phyloP scores from a whole-genome alignment of 495 filamentous ascomycete species.

The Xylaria flabelliformis region DNA sequence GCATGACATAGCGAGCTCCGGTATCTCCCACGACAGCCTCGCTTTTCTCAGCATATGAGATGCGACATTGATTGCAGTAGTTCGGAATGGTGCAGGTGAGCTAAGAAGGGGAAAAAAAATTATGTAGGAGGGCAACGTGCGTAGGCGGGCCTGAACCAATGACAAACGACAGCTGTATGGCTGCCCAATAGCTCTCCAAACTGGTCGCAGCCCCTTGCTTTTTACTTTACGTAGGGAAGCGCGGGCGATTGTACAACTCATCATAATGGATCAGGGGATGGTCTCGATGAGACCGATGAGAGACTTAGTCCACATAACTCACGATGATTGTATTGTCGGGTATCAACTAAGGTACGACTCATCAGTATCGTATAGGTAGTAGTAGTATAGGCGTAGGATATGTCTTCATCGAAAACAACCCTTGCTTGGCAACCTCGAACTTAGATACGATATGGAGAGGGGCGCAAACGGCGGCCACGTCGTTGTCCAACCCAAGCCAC shows the following conservation, averaged over 20 bases:
- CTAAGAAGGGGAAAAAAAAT: no score
- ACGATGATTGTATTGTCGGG: background rate
- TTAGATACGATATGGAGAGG: background rate
- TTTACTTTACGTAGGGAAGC: background rate
- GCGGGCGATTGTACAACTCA: conserved; percentile 21
- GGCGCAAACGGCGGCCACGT: conserved; percentile 19
- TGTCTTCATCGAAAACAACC: conserved; percentile 1
- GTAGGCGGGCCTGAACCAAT: conserved; percentile 4
- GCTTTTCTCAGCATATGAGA: conserved; percentile 17
- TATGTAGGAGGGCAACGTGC: background rate
- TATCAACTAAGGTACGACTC: background rate
- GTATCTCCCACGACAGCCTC: conserved; percentile 14
- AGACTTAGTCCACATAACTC: background rate
- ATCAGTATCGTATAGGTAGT: background rate
- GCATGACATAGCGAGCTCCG: background rate
- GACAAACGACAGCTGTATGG: conserved; percentile 16
- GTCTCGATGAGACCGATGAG: background rate
- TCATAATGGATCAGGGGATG: conserved; percentile 2
- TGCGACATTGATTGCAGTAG: background rate
- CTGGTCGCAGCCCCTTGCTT: background rate
- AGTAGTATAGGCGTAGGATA: conserved; percentile 8
- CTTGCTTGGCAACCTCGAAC: conserved; percentile 3
- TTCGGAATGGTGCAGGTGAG: background rate
- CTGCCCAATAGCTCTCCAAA: conserved; percentile 22
- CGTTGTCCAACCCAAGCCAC: conserved; percentile 8